These are phyloP conservation scores for Alternaria sp. DNA, from an alignment of 2,329 filamentous ascomycete species.

Conservation along the genomic window DNA sequence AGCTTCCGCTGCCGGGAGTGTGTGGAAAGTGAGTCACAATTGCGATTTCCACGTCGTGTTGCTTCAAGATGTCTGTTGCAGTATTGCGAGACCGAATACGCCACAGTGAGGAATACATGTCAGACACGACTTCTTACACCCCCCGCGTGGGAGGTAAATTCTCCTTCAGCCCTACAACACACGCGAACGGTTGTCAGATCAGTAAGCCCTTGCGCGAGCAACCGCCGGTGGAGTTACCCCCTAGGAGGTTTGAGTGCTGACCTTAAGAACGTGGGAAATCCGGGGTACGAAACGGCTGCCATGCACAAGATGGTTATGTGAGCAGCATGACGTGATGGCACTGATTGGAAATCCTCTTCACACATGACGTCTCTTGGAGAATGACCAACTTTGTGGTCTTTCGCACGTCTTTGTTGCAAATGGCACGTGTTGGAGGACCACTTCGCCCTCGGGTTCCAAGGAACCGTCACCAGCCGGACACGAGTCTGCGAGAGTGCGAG, in stretches of 20 bases:
- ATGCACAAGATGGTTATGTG: background rate
- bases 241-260: conserved; percentile 37
- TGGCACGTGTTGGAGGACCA: background rate
- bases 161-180: conserved; percentile 28
- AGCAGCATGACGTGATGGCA: conserved; percentile 4
- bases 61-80: background rate
- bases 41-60: background rate
- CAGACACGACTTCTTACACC: conserved; percentile 8
- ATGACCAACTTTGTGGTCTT: background rate
- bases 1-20: background rate
- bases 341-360: background rate
- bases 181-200: conserved; percentile 27
- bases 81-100: background rate
- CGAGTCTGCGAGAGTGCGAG: conserved; percentile 3
- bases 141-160: conserved; percentile 26
- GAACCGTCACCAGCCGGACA: background rate
- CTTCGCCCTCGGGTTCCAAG: conserved; percentile 6
- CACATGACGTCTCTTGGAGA: background rate
- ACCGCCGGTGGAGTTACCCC: conserved; percentile 30
- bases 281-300: conserved; percentile 19
- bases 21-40: background rate
- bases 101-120: conserved; percentile 1
- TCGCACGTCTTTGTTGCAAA: background rate
- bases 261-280: conserved; percentile 21
- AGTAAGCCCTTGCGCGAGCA: conserved; percentile 40